Evolutionary conservation across 331 rosid genomes (phyloP).

Genomic region (Quercus phellos): DNA sequence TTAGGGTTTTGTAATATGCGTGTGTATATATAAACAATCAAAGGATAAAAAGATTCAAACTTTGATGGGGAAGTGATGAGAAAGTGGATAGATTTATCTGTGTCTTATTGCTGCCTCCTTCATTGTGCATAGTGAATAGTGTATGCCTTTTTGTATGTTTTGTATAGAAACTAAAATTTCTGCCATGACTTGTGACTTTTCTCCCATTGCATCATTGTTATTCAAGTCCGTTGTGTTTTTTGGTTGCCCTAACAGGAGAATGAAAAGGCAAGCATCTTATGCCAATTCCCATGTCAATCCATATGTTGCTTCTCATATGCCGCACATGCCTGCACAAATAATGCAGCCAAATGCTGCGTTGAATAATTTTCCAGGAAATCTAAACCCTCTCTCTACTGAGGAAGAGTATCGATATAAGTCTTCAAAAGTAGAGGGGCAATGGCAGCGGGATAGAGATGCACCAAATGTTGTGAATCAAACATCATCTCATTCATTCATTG

Average conservation of each 20-base stretch:
- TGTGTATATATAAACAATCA: no score
- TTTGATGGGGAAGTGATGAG: background rate
- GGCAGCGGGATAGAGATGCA: constrained; percentile 14
- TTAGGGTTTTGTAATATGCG: no score
- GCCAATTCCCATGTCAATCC: background rate
- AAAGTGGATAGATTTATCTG: background rate
- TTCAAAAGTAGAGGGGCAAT: background rate
- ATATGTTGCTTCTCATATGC: background rate
- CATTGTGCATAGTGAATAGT: background rate
- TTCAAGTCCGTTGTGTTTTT: constrained; percentile 6
- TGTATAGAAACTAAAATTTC: background rate
- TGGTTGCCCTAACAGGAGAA: background rate
- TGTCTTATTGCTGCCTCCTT: background rate
- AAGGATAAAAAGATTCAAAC: background rate
- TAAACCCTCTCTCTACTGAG: constrained; percentile 10
- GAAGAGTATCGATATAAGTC: background rate
- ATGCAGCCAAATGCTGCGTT: constrained; percentile 13
- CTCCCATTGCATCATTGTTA: background rate
- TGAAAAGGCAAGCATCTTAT: background rate
- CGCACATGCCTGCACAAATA: background rate
- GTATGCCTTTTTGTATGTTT: background rate
- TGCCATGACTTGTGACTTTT: background rate
- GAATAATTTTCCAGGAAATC: constrained; percentile 11
- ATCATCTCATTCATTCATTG: constrained; percentile 8
- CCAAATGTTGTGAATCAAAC: background rate